Conservation (phyloP, 495 filamentous ascomycete species). For the Chaetomium fimeti region DNA sequence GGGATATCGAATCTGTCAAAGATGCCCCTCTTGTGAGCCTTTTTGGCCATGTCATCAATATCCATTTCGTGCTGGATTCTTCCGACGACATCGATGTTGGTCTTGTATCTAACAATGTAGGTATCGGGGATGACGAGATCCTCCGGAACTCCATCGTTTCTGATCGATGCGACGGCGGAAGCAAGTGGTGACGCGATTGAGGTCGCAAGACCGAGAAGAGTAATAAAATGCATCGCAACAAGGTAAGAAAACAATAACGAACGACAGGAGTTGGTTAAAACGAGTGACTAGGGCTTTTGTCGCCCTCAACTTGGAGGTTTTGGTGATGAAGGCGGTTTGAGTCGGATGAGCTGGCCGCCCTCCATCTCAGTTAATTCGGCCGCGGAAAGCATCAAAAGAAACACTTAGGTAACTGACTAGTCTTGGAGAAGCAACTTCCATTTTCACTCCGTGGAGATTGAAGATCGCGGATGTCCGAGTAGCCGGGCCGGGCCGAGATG, state of each 20-base stretch:
- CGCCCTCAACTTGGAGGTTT: neutral
- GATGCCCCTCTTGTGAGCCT: slow-evolving; percentile 17
- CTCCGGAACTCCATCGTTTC: slow-evolving; percentile 16
- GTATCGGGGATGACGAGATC: slow-evolving; percentile 23
- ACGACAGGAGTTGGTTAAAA: neutral
- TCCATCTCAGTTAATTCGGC: neutral
- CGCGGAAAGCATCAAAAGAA: neutral
- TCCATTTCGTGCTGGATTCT: slow-evolving; percentile 23
- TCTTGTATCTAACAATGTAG: slow-evolving; percentile 34
- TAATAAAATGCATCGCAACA: slow-evolving; percentile 22
- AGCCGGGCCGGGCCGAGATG: neutral
- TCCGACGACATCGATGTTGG: slow-evolving; percentile 11
- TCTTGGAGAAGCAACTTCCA: neutral
- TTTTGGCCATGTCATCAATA: slow-evolving; percentile 20
- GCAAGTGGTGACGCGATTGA: neutral
- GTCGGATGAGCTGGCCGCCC: neutral
- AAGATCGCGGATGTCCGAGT: neutral
- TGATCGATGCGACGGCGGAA: slow-evolving; percentile 17
- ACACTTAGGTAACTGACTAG: neutral
- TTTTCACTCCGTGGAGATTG: neutral
- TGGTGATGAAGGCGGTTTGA: neutral
- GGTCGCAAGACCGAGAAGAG: slow-evolving; percentile 9
- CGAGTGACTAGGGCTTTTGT: neutral
- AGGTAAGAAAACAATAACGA: neutral
- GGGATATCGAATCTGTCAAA: slow-evolving; percentile 23